Evolutionary conservation across 495 filamentous ascomycete genomes (phyloP), one percentile per base, ranked within the genome.

Genomic region (Jackrogersella minutella): DNA sequence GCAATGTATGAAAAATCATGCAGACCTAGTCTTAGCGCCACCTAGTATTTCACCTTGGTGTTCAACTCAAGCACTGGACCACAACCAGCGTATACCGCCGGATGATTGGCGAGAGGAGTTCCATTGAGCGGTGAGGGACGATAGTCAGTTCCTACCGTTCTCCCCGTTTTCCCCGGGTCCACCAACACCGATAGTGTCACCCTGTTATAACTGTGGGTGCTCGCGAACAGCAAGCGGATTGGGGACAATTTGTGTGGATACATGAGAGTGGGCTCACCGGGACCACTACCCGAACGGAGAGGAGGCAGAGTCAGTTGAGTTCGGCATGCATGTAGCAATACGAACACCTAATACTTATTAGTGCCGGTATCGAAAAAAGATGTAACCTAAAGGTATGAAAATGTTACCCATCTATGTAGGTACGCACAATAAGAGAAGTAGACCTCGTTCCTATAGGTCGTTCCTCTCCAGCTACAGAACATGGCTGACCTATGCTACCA

Each of bases 151-250:
- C 60, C 34, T 56, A 39, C 55, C 55, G 50, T 24, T 57, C 60
- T 60, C 59, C 41, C 62, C 62, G 67, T 62, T 58, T 61, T 66
- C 63, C 68, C 63, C 58, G 63, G 68, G 51, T 44, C 68, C 68
- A 70, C 68, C 34, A 62, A 54, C 62, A 62, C 68, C 62, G 62
- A 63, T 34, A 46, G 31, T 21, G 36, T 53, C 49, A 46, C 41
- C 49, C 44, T 43, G 31, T 26, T 37, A 28, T 58, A 33, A 62
- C 41, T 31, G 36, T 54, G 47, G 47, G 17, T 56, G 31, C 36
- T 56, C 52, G 8, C 39, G 30, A 51, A 41, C 14, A 58, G 16
- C 47, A 44, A 40, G 43, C 61, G 50, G 49, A 37, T 37, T 58
- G 28, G 52, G 56, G 30, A 52, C 11, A 37, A 51, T 30, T 46